phyloP scores from a whole-genome alignment of 2,329 filamentous ascomycete species.

The Lasiodiplodia gonubiensis region DNA sequence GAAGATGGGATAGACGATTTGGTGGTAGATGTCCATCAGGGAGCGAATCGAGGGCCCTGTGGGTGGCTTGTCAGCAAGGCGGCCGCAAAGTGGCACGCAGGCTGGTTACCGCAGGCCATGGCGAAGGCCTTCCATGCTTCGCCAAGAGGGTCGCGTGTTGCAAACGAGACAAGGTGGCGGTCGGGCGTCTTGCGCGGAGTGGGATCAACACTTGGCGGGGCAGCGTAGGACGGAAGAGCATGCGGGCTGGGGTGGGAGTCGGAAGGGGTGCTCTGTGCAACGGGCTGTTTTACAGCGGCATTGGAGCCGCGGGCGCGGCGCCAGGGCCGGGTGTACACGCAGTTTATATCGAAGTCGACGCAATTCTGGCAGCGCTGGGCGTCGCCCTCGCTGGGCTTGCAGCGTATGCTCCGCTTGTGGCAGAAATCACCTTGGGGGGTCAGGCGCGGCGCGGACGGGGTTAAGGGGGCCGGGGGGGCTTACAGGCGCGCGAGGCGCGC shows the following conservation, averaged over 20 bases:
- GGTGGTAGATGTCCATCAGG: slow-evolving; percentile 58
- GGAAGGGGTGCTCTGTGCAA: slow-evolving; percentile 14
- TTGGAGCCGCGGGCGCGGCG: slow-evolving; percentile 38
- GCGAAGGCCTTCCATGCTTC: slow-evolving; percentile 51
- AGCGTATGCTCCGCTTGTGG: slow-evolving; percentile 56
- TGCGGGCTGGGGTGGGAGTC: slow-evolving; percentile 17
- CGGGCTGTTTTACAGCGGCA: slow-evolving; percentile 6
- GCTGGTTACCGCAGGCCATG: slow-evolving; percentile 40
- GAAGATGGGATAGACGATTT: slow-evolving; percentile 61
- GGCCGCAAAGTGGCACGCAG: neutral
- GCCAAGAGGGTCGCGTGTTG: slow-evolving; percentile 33
- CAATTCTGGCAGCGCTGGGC: slow-evolving; percentile 56
- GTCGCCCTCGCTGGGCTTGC: slow-evolving; percentile 46
- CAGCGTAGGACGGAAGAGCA: neutral
- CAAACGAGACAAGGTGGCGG: slow-evolving; percentile 31
- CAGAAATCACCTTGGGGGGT: slow-evolving; percentile 53
- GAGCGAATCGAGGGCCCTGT: slow-evolving; percentile 44
- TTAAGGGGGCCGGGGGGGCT: neutral
- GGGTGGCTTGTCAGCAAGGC: slow-evolving; percentile 25
- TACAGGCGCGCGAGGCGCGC: slow-evolving; percentile 44
- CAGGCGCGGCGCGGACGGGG: neutral
- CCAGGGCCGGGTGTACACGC: slow-evolving; percentile 55
- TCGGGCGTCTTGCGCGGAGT: neutral
- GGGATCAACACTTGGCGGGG: slow-evolving; percentile 13
- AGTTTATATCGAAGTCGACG: slow-evolving; percentile 56